Conservation (phyloP, 2,329 filamentous ascomycete genomes). For the Alternaria solani region DNA sequence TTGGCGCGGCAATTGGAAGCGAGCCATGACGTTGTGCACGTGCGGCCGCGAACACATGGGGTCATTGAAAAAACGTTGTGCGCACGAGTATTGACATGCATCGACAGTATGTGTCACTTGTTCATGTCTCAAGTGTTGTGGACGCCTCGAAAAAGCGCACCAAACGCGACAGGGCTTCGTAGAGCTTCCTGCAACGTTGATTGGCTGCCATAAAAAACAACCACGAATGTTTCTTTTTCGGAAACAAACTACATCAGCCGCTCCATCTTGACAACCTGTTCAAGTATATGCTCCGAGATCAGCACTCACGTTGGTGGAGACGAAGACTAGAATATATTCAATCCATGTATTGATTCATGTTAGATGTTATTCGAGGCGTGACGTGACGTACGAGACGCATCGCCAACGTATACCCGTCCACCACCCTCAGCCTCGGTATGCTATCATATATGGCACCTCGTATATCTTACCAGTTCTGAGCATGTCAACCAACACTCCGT, state of each 20-base stretch:
- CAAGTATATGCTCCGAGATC: not conserved
- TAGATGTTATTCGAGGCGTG: not conserved
- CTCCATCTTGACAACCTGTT: not conserved
- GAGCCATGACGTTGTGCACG: conserved; percentile 17
- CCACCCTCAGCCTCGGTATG: not conserved
- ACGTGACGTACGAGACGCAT: not conserved
- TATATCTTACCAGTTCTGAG: not conserved
- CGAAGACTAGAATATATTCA: not conserved
- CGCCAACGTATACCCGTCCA: not conserved
- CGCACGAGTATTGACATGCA: not conserved
- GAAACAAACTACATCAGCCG: conserved; percentile 1
- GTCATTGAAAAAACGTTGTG: conserved; percentile 1
- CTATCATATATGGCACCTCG: conserved; percentile 5
- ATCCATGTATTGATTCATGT: not conserved
- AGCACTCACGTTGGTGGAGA: not conserved
- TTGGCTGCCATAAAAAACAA: not conserved
- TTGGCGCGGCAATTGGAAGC: not conserved
- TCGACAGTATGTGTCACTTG: not conserved
- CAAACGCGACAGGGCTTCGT: not conserved
- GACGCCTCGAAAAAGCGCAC: not conserved
- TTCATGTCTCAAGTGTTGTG: not conserved
- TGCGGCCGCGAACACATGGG: not conserved
- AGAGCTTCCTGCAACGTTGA: not conserved
- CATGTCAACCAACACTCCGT: not conserved
- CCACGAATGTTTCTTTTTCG: not conserved